Evolutionary conservation across 2,329 filamentous ascomycete genomes (phyloP).

Genomic region (Bimuria novae-zelandiae): DNA sequence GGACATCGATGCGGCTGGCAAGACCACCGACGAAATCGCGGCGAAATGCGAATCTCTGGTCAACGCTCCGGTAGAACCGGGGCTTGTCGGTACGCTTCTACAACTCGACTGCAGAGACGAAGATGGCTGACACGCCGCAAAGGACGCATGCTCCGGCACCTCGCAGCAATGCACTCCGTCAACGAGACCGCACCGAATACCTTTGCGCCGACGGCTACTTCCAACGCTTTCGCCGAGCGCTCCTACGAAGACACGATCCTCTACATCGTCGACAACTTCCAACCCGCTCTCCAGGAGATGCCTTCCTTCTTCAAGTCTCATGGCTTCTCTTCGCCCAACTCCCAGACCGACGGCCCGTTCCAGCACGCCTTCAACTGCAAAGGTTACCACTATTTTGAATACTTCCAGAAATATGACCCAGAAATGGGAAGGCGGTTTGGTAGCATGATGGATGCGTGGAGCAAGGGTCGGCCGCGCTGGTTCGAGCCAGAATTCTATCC

Average conservation of each 20-base stretch:
- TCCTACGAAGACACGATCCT: constrained; percentile 29
- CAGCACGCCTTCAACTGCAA: constrained; percentile 28
- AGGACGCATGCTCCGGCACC: constrained; percentile 32
- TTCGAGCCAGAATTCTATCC: constrained; percentile 29
- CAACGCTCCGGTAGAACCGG: constrained; percentile 15
- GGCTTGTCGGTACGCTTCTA: constrained; percentile 20
- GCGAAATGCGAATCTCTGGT: constrained; percentile 10
- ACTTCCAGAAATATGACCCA: constrained; percentile 24
- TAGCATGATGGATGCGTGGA: constrained; percentile 36
- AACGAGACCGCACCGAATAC: constrained; percentile 22
- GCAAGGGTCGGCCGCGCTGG: constrained; percentile 29
- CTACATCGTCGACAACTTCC: constrained; percentile 28
- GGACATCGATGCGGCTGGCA: constrained; percentile 13
- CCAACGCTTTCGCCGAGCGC: constrained; percentile 20
- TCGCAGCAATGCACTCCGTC: constrained; percentile 30
- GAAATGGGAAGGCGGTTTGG: constrained; percentile 32
- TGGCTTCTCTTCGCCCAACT: constrained; percentile 22
- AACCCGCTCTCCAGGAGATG: constrained; percentile 21
- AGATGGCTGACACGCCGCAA: neutral
- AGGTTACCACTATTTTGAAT: constrained; percentile 27
- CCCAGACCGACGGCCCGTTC: constrained; percentile 25
- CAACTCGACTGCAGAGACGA: neutral
- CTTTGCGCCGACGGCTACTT: constrained; percentile 23
- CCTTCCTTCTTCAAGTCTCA: constrained; percentile 24
- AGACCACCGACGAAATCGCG: constrained; percentile 19